These are phyloP conservation scores for Plectranthus barbatus DNA, from an alignment of 257 asterid species.

Conservation along the genomic window DNA sequence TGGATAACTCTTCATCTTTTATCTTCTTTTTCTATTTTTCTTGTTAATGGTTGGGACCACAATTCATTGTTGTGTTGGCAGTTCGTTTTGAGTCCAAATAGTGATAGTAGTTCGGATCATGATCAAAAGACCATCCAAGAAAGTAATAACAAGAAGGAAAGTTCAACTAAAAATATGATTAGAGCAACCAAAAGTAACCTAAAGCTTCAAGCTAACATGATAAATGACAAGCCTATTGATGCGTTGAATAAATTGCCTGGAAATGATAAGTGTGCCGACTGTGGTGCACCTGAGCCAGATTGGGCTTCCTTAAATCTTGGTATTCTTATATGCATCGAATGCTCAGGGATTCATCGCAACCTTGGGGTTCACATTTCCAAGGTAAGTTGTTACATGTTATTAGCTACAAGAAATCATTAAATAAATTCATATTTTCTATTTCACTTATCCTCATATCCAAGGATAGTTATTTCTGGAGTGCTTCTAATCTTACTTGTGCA, in stretches of 20 bases:
- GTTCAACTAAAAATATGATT: conserved; percentile 36
- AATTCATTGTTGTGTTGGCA: conserved; percentile 27
- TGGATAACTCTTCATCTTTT: not conserved
- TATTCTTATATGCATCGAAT: conserved; percentile 75
- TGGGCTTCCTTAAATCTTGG: conserved; percentile 97
- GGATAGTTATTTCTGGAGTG: not conserved
- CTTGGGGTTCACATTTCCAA: conserved; percentile 91
- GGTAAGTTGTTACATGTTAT: conserved; percentile 39
- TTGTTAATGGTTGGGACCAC: conserved; percentile 10
- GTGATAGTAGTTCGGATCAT: conserved; percentile 50
- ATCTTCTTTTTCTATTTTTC: not conserved
- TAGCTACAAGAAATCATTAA: conserved; percentile 7
- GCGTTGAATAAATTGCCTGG: conserved; percentile 64
- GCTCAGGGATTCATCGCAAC: conserved; percentile 91
- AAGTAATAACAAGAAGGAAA: conserved; percentile 38
- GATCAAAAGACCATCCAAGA: conserved; percentile 33
- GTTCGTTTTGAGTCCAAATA: conserved; percentile 47
- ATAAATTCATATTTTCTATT: not conserved
- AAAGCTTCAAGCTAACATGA: conserved; percentile 33
- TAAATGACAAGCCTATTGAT: conserved; percentile 53
- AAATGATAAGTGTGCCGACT: conserved; percentile 91
- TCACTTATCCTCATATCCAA: not conserved
- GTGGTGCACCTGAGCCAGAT: conserved; percentile 89
- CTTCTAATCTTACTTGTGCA: not conserved
- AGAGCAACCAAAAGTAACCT: conserved; percentile 55